Percentiles rank a stretch among this genome's conserved stretches.
phyloP scores from a whole-genome alignment of 208 protist species.

The Leishmania lainsoni region DNA sequence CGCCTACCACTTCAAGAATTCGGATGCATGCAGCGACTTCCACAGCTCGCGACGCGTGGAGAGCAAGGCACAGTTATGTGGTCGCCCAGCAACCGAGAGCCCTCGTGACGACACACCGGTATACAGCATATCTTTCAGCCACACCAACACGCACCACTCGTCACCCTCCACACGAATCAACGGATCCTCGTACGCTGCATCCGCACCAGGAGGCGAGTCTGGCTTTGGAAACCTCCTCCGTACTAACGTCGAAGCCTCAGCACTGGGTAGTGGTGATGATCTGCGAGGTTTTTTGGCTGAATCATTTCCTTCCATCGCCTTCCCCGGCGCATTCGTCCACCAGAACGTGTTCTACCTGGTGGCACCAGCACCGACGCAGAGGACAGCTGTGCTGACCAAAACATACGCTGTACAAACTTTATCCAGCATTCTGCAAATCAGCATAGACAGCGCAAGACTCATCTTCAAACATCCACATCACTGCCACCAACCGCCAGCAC shows the following conservation, averaged over 20 bases:
- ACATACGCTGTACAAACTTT: not conserved
- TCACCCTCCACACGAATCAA: not conserved
- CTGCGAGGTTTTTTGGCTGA: not conserved
- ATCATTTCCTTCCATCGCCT: not conserved
- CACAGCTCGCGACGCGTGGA: not conserved
- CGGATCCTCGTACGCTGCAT: not conserved
- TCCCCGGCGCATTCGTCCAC: not conserved
- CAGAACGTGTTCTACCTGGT: not conserved
- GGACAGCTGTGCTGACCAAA: no score
- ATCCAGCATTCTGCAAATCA: not conserved
- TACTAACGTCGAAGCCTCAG: not conserved
- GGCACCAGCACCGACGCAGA: not conserved
- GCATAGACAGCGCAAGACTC: not conserved
- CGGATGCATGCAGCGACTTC: not conserved
- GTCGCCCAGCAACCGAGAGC: not conserved
- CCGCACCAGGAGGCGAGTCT: no score
- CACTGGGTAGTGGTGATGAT: not conserved
- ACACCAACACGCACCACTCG: not conserved
- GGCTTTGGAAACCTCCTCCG: not conserved
- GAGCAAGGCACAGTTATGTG: not conserved
- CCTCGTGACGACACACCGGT: not conserved
- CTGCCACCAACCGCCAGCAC: no score
- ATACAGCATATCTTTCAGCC: slow-evolving; percentile 1
- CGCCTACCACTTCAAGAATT: not conserved
- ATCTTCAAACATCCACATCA: not conserved